Base-by-base conservation (phyloP, 805 yeast genomes). In the Maudiozyma serrabonitensis region DNA sequence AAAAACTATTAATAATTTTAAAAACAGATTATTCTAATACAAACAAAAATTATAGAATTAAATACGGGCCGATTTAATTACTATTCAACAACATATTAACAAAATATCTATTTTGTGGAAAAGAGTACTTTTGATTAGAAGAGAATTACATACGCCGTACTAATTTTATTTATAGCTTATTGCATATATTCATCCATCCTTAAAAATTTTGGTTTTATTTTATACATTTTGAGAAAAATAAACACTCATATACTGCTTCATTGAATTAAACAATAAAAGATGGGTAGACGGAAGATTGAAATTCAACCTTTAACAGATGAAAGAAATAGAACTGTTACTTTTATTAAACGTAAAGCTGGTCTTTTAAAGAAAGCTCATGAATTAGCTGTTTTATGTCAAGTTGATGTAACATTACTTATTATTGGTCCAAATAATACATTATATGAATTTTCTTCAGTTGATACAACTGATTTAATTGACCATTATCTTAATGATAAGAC, bases 241-340 rank as follows among this genome's bases (percentile, higher is more conserved):
- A 3, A 21, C 23, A 21, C 23, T 3, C 23, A 21, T 4, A 21
- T 21, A 3, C 23, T 21, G 23, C 4, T 21, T 21, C 23, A 21
- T 21, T 21, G 23, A 21, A 21, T 21, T 21, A 21, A 21, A 21
- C 3, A 3, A 21, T 4, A 28, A 28, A 28, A 28, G 6, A 91
- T 91, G 99, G 99, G 99, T 48, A 84, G 98, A 74, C 84, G 97
- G 71, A 91, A 93, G 69, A 93, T 91, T 56, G 95, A 87, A 54
- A 91, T 91, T 59, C 82, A 86, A 67, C 98, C 98, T 32, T 80
- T 91, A 52, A 72, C 81, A 11, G 96, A 93, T 59, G 97, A 91
- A 66, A 74, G 98, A 50, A 90, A 89, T 68, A 54, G 62, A 46
- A 57, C 68, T 16, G 65, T 59, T 21, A 91, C 99, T 0, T 93